These are phyloP conservation scores for Cajanus cajan DNA, from an alignment of 306 rosid genomes.

Conservation along the genomic window DNA sequence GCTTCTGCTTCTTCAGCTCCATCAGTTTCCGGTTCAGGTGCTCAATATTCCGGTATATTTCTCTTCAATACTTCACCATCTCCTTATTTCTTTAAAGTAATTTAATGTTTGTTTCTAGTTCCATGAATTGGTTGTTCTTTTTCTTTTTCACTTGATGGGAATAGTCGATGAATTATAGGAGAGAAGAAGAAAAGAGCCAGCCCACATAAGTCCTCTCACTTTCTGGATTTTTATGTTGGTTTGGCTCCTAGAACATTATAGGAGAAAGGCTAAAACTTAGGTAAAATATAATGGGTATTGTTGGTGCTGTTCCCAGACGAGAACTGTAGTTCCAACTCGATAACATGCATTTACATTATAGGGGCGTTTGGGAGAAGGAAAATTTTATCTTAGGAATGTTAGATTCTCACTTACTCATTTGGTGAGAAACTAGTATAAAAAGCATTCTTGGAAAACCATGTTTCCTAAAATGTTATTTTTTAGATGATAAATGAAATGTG, in stretches of 20 bases:
- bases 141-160: not conserved
- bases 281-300: too few species aligned
- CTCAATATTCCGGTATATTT: slow-evolving; percentile 57
- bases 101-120: not conserved
- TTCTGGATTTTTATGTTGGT: not conserved
- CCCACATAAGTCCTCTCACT: not conserved
- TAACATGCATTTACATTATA: too few species aligned
- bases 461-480: too few species aligned
- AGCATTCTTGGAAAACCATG: too few species aligned
- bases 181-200: not conserved
- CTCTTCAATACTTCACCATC: not conserved
- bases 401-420: too few species aligned
- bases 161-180: not conserved
- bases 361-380: too few species aligned
- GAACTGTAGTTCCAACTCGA: too few species aligned
- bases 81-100: not conserved
- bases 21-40: slow-evolving; percentile 56
- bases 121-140: not conserved
- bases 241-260: not conserved
- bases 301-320: too few species aligned
- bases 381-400: too few species aligned
- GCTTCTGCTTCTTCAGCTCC: slow-evolving; percentile 62
- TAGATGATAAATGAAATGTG: too few species aligned
- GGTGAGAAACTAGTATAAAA: too few species aligned
- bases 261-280: too few species aligned